These are phyloP conservation scores for Pythium rhizo-oryzae DNA, from an alignment of 352 stramenopile species.

Conservation along the genomic window DNA sequence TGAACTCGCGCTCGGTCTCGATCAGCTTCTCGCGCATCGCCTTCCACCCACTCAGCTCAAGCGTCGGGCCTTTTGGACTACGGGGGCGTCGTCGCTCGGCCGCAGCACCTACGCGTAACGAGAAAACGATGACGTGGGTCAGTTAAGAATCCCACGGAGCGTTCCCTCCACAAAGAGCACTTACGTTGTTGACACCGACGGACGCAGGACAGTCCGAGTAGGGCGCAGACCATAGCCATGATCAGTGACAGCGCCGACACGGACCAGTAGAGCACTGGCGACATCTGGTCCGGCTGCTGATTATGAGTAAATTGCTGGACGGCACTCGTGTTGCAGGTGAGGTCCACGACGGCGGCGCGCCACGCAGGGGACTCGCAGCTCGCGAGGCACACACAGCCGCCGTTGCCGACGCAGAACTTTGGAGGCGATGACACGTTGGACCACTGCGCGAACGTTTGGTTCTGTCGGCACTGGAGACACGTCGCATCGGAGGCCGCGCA, in stretches of 20 bases:
- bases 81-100: conserved; percentile 29
- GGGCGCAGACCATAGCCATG: conserved; percentile 12
- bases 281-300: conserved; percentile 7
- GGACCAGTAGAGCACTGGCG: conserved; percentile 16
- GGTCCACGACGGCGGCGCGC: conserved; percentile 36
- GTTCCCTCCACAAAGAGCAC: not conserved
- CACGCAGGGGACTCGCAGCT: conserved; percentile 57
- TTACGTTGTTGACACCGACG: conserved; percentile 18
- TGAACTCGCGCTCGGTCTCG: conserved; percentile 45
- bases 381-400: conserved; percentile 53
- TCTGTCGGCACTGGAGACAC: conserved; percentile 25
- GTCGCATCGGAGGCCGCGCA: conserved; percentile 40
- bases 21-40: conserved; percentile 56
- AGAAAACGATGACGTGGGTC: not conserved
- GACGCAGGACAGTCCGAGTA: conserved; percentile 21
- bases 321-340: conserved; percentile 40
- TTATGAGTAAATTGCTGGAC: conserved; percentile 1
- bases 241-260: conserved; percentile 21
- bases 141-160: not conserved
- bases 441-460: conserved; percentile 33
- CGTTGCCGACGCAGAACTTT: conserved; percentile 45
- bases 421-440: conserved; percentile 32
- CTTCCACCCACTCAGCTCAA: conserved; percentile 61
- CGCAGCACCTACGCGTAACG: conserved; percentile 1
- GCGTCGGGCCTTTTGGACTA: conserved; percentile 29